These are phyloP conservation scores for Neurospora sp. DNA, from an alignment of 495 filamentous ascomycete species.

Conservation along the genomic window DNA sequence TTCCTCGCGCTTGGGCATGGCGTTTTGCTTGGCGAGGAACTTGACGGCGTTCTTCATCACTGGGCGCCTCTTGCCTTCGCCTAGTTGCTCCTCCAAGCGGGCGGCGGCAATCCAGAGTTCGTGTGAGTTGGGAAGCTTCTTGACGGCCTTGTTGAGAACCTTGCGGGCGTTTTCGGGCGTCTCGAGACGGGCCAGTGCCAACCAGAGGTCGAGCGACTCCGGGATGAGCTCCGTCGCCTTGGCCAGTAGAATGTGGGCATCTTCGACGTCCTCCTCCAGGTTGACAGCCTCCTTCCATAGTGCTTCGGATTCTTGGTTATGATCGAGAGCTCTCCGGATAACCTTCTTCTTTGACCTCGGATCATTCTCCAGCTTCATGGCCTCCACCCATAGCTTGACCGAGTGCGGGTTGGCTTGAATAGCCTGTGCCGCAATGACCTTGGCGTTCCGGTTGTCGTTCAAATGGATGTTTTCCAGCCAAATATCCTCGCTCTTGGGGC, in stretches of 20 bases:
- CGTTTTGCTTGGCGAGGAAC: constrained; percentile 79
- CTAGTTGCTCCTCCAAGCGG: constrained; percentile 85
- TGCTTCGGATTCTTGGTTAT: constrained; percentile 81
- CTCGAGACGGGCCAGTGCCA: constrained; percentile 83
- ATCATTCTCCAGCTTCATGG: constrained; percentile 85
- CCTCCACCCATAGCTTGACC: constrained; percentile 83
- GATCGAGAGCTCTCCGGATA: constrained; percentile 74
- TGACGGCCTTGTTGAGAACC: constrained; percentile 90
- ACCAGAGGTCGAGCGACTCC: constrained; percentile 85
- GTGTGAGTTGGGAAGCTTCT: constrained; percentile 81
- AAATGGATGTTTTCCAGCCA: constrained; percentile 94
- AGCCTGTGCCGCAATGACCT: constrained; percentile 89
- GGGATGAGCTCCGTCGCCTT: constrained; percentile 94
- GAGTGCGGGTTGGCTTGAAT: constrained; percentile 86
- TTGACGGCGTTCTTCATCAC: constrained; percentile 93
- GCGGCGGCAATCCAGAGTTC: constrained; percentile 96
- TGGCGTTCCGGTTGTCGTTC: constrained; percentile 85
- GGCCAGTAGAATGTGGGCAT: constrained; percentile 76
- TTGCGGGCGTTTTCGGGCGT: constrained; percentile 82
- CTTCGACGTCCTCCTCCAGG: constrained; percentile 76
- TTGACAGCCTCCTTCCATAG: constrained; percentile 99
- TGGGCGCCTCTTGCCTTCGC: constrained; percentile 57
- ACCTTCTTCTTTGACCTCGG: constrained; percentile 78
- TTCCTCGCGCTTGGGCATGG: constrained; percentile 93
- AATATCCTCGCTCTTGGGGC: constrained; percentile 86